These are phyloP conservation scores for Saturnispora hagleri DNA, from an alignment of 805 yeast species.

Conservation along the genomic window DNA sequence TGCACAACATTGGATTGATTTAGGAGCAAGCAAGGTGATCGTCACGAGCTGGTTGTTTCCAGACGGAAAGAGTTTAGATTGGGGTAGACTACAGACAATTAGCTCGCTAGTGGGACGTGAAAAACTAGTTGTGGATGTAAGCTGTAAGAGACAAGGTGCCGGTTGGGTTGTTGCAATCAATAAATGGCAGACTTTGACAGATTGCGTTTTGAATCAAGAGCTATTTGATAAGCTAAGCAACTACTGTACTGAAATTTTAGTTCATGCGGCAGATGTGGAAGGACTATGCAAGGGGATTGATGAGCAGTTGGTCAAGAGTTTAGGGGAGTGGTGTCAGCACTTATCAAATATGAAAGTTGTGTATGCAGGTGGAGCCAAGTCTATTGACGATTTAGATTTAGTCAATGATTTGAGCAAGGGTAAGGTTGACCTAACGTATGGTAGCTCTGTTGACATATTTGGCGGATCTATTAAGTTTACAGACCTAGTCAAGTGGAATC, in stretches of 20 bases:
- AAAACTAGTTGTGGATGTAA: conserved; percentile 76
- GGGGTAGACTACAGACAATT: conserved; percentile 43
- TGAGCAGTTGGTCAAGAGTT: conserved; percentile 54
- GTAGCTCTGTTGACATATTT: conserved; percentile 88
- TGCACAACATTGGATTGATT: conserved; percentile 67
- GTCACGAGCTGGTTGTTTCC: conserved; percentile 90
- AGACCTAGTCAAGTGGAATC: conserved; percentile 74
- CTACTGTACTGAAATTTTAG: conserved; percentile 78
- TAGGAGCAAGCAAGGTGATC: conserved; percentile 78
- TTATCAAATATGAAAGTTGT: conserved; percentile 54
- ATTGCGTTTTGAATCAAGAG: conserved; percentile 42
- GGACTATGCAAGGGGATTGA: conserved; percentile 94
- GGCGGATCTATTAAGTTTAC: conserved; percentile 83
- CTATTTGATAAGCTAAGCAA: conserved; percentile 45
- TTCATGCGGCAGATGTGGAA: conserved; percentile 98
- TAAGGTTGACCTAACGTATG: conserved; percentile 84
- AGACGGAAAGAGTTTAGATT: conserved; percentile 38
- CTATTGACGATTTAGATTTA: conserved; percentile 52
- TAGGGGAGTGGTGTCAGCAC: conserved; percentile 67
- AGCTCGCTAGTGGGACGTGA: conserved; percentile 51
- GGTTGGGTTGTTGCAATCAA: conserved; percentile 95
- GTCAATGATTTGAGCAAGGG: conserved; percentile 68
- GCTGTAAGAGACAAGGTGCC: conserved; percentile 50
- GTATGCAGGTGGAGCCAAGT: conserved; percentile 95
- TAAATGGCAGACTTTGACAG: conserved; percentile 91